These are phyloP conservation scores for Baeospora myosura DNA, from an alignment of 1,284 basidiomycete genomes.

Conservation along the genomic window DNA sequence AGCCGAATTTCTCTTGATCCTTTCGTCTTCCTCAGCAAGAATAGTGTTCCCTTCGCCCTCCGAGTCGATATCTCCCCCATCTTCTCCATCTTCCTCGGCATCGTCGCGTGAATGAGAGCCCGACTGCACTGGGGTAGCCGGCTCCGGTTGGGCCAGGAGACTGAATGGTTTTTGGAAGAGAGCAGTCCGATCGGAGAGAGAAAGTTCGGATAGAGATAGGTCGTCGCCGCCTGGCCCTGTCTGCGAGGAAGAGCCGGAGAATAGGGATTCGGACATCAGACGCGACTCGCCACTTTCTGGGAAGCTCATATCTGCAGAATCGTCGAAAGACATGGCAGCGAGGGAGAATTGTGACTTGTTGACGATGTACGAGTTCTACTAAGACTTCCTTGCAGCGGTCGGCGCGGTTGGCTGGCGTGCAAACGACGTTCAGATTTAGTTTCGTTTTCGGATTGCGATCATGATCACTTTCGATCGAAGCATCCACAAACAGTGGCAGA, in stretches of 20 bases:
- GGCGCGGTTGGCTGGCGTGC: no score
- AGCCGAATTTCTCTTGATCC: constrained; percentile 16
- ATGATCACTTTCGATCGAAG: no score
- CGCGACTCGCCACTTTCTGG: constrained; percentile 32
- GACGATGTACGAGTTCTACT: no score
- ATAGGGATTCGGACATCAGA: constrained; percentile 45
- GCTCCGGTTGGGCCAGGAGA: constrained; percentile 30
- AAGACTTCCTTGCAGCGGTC: no score
- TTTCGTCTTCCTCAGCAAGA: constrained; percentile 3
- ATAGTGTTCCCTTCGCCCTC: no score
- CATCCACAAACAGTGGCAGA: no score
- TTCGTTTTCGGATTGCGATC: no score
- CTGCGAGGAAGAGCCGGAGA: constrained; percentile 31
- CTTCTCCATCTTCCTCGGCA: constrained; percentile 7
- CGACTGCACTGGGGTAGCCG: constrained; percentile 8
- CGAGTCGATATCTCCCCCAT: constrained; percentile 11
- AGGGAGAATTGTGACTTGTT: background rate
- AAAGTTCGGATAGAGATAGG: constrained; percentile 58
- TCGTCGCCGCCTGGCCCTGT: constrained; percentile 43
- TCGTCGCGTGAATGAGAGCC: constrained; percentile 10
- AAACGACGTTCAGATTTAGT: no score
- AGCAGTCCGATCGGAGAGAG: constrained; percentile 34
- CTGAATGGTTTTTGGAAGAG: constrained; percentile 28
- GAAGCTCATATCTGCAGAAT: constrained; percentile 27
- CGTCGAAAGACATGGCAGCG: constrained; percentile 13